Percentiles rank a stretch among this genome's conserved stretches.
These are phyloP conservation scores for Rhododendron williamsianum DNA, from an alignment of 148 eudicot species.

Conservation along the genomic window DNA sequence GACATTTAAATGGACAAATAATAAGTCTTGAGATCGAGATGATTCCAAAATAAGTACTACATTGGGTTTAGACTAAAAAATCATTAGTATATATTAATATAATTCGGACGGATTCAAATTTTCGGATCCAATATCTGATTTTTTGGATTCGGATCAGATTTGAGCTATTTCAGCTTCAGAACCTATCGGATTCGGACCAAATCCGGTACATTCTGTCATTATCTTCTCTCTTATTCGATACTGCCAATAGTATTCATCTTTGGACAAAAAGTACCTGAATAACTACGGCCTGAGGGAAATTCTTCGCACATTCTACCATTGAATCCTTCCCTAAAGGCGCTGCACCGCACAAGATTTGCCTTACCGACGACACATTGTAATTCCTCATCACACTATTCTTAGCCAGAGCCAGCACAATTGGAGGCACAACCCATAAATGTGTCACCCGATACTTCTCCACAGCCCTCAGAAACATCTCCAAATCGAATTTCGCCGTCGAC, in stretches of 20 bases:
- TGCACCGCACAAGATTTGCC: constrained; percentile 67
- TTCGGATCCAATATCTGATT: neutral
- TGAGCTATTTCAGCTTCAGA: neutral
- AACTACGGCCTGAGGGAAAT: constrained; percentile 43
- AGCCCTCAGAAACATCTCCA: constrained; percentile 49
- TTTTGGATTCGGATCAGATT: neutral
- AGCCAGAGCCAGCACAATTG: constrained; percentile 63
- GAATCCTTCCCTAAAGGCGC: constrained; percentile 77
- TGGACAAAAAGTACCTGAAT: constrained; percentile 33
- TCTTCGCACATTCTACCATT: constrained; percentile 61
- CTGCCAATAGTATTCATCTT: neutral
- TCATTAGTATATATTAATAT: no score
- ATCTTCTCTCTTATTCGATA: no score
- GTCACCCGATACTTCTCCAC: constrained; percentile 56
- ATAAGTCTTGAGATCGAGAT: no score
- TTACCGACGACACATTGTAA: constrained; percentile 61
- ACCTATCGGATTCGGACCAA: no score
- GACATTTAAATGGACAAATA: no score
- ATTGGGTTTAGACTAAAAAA: no score
- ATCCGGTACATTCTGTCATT: neutral
- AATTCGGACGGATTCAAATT: neutral
- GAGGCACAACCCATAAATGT: constrained; percentile 76
- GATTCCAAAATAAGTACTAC: no score
- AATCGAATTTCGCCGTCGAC: constrained; percentile 49
- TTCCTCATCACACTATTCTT: constrained; percentile 50